These are phyloP conservation scores for Tephrocybe sp. DNA, from an alignment of 768 basidiomycete genomes.

Conservation along the genomic window DNA sequence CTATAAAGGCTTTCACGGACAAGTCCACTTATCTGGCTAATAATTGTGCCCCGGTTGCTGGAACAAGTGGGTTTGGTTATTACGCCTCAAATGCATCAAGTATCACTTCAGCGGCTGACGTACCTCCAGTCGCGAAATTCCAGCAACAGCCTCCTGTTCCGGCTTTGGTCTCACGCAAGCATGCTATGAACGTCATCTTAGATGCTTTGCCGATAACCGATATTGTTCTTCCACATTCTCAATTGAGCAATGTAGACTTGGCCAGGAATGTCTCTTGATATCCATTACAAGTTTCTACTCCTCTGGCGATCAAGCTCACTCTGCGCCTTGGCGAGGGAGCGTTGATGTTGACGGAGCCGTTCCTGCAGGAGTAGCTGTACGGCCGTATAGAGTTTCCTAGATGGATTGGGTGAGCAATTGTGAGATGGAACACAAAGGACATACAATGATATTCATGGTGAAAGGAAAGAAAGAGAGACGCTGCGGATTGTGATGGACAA, in stretches of 20 bases:
- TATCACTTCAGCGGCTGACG: slow-evolving; percentile 8
- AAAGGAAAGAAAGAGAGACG: slow-evolving; percentile 16
- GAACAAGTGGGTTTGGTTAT: slow-evolving; percentile 47
- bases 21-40: slow-evolving; percentile 45
- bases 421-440: slow-evolving; percentile 20
- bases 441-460: slow-evolving; percentile 79
- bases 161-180: slow-evolving; percentile 29
- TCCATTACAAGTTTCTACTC: slow-evolving; percentile 96
- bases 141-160: slow-evolving; percentile 38
- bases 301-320: slow-evolving; percentile 97
- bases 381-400: slow-evolving; percentile 93
- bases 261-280: slow-evolving; percentile 70
- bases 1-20: slow-evolving; percentile 46
- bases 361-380: slow-evolving; percentile 94
- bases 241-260: too few relatives aligned
- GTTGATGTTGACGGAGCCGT: slow-evolving; percentile 94
- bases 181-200: slow-evolving; percentile 46
- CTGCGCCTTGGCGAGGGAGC: slow-evolving; percentile 93
- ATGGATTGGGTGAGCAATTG: slow-evolving; percentile 10
- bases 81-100: slow-evolving; percentile 23
- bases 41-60: slow-evolving; percentile 47
- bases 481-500: slow-evolving; percentile 1
- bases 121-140: slow-evolving; percentile 31
- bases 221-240: slow-evolving; percentile 42
- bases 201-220: slow-evolving; percentile 44